Conservation (phyloP, 2,329 filamentous ascomycete species). For the Pseudogymnoascus verrucosus region DNA sequence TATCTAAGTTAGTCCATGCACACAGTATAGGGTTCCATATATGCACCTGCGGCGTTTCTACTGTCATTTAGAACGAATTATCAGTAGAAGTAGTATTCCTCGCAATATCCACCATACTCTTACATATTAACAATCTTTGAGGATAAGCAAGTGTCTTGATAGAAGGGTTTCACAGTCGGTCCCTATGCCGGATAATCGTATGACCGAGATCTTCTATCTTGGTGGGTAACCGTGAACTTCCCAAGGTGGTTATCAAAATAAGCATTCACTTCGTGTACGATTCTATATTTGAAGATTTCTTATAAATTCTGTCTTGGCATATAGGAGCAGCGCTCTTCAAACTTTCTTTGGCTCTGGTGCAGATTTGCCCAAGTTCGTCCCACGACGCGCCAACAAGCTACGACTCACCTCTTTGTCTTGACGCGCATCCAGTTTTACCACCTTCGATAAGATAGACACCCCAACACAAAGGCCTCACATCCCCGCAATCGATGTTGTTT, state of each 20-base stretch:
- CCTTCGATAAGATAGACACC: slow-evolving; percentile 6
- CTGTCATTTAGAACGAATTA: neutral
- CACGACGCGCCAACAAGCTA: neutral
- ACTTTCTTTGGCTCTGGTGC: neutral
- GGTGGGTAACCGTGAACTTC: neutral
- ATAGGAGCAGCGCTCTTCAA: slow-evolving; percentile 4
- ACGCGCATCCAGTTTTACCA: neutral
- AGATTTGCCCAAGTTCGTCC: neutral
- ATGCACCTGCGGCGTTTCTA: neutral
- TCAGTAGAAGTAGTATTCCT: neutral
- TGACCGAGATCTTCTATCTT: slow-evolving; percentile 7
- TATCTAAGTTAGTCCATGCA: neutral
- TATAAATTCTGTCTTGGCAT: neutral
- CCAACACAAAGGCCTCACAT: slow-evolving; percentile 6
- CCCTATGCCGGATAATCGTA: slow-evolving; percentile 4
- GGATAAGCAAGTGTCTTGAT: neutral
- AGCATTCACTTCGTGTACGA: slow-evolving; percentile 8
- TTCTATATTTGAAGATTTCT: neutral
- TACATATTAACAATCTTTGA: neutral
- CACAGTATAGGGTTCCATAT: neutral
- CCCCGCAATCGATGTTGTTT: slow-evolving; percentile 7
- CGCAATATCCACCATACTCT: neutral
- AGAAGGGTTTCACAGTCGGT: neutral
- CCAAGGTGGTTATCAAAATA: slow-evolving; percentile 7
- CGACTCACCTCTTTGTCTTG: neutral